Conservation (phyloP, 2,329 filamentous ascomycete species). For the Aaosphaeria pasadenensis region DNA sequence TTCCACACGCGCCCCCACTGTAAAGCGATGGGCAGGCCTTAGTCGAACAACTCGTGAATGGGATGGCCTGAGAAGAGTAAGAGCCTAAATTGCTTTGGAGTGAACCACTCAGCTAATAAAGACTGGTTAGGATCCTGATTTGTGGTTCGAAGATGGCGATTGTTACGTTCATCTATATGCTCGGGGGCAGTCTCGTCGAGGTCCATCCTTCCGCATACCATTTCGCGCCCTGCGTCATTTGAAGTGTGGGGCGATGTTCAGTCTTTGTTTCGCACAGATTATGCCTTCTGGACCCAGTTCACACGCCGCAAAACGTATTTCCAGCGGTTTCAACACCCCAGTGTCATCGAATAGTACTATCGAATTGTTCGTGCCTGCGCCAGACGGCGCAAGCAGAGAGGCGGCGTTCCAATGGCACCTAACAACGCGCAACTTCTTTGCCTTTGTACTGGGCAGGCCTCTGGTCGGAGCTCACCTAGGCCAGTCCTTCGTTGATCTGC, state of each 20-base stretch:
- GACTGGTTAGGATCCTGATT: slow-evolving; percentile 61
- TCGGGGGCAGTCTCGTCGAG: slow-evolving; percentile 61
- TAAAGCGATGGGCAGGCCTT: slow-evolving; percentile 34
- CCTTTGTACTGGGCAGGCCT: slow-evolving; percentile 64
- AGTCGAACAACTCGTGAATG: slow-evolving; percentile 36
- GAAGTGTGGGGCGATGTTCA: slow-evolving; percentile 60
- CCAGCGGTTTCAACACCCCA: slow-evolving; percentile 39
- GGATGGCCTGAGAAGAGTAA: slow-evolving; percentile 47
- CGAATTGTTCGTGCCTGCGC: slow-evolving; percentile 70
- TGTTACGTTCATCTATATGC: slow-evolving; percentile 68
- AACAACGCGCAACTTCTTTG: slow-evolving; percentile 72
- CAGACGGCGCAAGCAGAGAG: slow-evolving; percentile 50
- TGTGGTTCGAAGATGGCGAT: slow-evolving; percentile 67
- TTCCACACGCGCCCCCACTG: slow-evolving; percentile 18
- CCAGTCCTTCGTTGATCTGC: slow-evolving; percentile 59
- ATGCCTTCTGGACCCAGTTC: slow-evolving; percentile 10
- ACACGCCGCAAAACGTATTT: slow-evolving; percentile 10
- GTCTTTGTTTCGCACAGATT: slow-evolving; percentile 39
- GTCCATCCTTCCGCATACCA: slow-evolving; percentile 66
- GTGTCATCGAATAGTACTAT: slow-evolving; percentile 29
- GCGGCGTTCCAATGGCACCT: slow-evolving; percentile 63
- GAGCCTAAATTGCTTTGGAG: slow-evolving; percentile 5
- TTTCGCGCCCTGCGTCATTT: slow-evolving; percentile 56
- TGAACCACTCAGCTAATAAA: no score
- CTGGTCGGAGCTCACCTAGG: slow-evolving; percentile 68